Evolutionary conservation across 2,329 filamentous ascomycete genomes (phyloP).

Genomic region (Fusarium sublunatum): DNA sequence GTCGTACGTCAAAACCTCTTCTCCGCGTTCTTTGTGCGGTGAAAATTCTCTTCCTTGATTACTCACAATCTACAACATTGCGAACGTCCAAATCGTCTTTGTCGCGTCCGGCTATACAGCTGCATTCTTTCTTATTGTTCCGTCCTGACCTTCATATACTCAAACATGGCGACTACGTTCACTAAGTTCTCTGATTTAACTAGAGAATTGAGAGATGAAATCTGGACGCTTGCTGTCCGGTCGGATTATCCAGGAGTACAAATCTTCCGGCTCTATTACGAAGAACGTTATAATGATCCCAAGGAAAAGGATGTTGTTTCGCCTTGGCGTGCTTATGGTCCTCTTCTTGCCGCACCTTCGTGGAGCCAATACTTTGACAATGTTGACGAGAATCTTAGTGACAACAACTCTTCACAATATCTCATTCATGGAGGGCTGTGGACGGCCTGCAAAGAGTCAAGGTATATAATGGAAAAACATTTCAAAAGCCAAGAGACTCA

Average conservation of each 20-base stretch:
- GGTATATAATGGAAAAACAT: constrained; percentile 6
- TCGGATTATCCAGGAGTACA: neutral
- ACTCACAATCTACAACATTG: no score
- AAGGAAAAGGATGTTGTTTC: neutral
- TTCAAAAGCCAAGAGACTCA: neutral
- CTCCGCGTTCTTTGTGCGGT: no score
- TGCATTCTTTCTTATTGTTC: no score
- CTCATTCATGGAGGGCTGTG: constrained; percentile 10
- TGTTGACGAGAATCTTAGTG: neutral
- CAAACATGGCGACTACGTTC: constrained; percentile 7
- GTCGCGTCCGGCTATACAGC: no score
- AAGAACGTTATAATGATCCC: neutral
- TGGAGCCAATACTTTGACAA: neutral
- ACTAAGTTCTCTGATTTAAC: neutral
- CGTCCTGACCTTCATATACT: no score
- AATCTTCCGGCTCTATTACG: constrained; percentile 1
- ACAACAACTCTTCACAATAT: constrained; percentile 4
- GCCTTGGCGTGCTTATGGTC: no score
- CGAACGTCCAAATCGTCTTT: no score
- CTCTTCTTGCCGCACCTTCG: neutral
- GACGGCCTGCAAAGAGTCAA: constrained; percentile 16
- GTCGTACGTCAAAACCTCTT: no score
- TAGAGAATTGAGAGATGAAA: constrained; percentile 8
- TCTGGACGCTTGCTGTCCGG: constrained; percentile 4
- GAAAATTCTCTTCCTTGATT: no score